Percentiles rank a stretch among this genome's conserved stretches.
phyloP scores from a whole-genome alignment of 257 asterid species.

The Nicotiana knightiana region DNA sequence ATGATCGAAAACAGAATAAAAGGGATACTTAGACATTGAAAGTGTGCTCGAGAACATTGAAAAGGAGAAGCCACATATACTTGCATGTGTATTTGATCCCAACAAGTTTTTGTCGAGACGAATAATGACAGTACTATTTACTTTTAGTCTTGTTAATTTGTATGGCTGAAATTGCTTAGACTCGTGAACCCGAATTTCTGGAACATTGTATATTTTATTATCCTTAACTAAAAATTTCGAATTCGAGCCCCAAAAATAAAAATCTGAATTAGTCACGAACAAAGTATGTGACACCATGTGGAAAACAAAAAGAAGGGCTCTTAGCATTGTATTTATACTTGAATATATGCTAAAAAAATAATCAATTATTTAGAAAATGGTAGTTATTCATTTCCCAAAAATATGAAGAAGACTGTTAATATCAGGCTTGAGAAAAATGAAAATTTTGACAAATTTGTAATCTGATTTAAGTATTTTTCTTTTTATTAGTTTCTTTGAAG shows the following conservation, averaged over 20 bases:
- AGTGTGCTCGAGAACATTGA: too few species aligned
- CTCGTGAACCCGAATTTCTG: constrained; percentile 30
- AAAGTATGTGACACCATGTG: too few species aligned
- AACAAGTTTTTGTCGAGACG: too few species aligned
- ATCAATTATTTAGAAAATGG: not conserved
- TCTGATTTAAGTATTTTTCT: not conserved
- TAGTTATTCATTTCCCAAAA: not conserved
- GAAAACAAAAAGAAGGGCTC: not conserved
- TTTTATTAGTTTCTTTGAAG: not conserved
- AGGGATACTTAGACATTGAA: too few species aligned
- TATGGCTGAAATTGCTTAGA: constrained; percentile 27
- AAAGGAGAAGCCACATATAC: too few species aligned
- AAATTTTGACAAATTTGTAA: not conserved
- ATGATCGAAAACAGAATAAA: too few species aligned
- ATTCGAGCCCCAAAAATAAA: too few species aligned
- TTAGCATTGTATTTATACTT: not conserved
- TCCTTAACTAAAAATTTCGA: too few species aligned
- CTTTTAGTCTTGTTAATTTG: constrained; percentile 9
- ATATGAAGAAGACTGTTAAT: not conserved
- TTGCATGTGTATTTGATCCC: too few species aligned
- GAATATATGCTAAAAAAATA: too few species aligned
- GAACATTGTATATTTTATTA: constrained; percentile 14
- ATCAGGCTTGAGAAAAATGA: not conserved
- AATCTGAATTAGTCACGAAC: too few species aligned
- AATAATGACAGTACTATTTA: too few species aligned